Evolutionary conservation across 805 yeast genomes (phyloP), one percentile per base, ranked within the genome.

Genomic region (Lachancea dasiensis): DNA sequence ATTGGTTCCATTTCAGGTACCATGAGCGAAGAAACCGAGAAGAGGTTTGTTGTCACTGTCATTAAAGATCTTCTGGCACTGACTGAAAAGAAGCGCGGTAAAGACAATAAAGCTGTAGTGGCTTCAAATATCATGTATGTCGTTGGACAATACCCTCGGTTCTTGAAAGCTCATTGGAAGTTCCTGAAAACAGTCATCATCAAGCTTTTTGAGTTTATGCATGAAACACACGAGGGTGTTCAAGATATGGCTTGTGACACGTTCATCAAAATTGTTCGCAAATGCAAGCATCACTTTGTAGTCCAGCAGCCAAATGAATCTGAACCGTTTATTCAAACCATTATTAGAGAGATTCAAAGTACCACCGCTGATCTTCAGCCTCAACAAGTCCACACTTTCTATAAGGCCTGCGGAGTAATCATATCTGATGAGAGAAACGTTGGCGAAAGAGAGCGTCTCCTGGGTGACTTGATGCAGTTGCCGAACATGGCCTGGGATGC

Each of bases 181-280:
- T 92, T 92, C 54, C 68, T 92, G 60, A 90, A 89, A 62, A 92
- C 97, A 0, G 99, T 92, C 30, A 90, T 92, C 44, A 81, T 86
- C 65, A 92, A 92, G 63, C 72, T 92, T 53, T 92, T 92, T 63
- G 98, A 92, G 63, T 92, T 92, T 57, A 92, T 92, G 99, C 97
- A 92, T 68, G 99, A 92, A 71, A 87, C 97, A n/a, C 99, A 92
- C 64, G 99, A 90, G 64, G 98, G 98, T 68, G 98, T 92, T 45
- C 98, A 92, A 67, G 98, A 92, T 64, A 92, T 92, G 98, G 98
- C 99, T 6, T 92, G 98, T 70, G 99, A 92, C 63, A 92, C 99
- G 1, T 92, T 92, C 59, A 90, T 90, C 58, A 92, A 92, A 63
- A 92, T 92, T 61, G 86, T 95, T 16, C 81, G 77, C 50, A 92